Base-by-base conservation (phyloP, 2,329 filamentous ascomycete species). In the Alternaria arbusti region DNA sequence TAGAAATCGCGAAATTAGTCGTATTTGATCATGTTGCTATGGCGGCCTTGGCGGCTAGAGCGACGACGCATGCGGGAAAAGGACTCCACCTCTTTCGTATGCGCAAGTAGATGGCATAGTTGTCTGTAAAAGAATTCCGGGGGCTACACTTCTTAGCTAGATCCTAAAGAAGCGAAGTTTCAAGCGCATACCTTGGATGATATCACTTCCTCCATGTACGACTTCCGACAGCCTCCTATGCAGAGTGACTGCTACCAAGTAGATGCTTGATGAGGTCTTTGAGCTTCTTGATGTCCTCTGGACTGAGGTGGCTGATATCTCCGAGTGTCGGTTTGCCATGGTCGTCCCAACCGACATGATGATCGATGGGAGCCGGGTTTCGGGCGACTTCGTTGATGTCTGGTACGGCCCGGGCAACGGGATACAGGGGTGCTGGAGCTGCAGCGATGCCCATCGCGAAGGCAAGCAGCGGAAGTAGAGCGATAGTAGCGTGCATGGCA, bases 281-380 rank as follows among this genome's bases (percentile, higher is more conserved):
- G 10, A 59, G 44, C 32, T 59, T 54, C 25, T 46, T 22, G 13
- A 36, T 11, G 17, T 63, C 60, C 11, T 63, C 56, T 20, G 30
- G 26, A 4, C 32, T 59, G 6, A 63, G 12, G 23, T 63, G 23
- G n/a, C 26, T 49, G 13, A 36, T 50, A 25, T 59, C 32, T n/a
- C 25, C 28, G 13, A 59, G 32, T 15, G 50, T 49, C 26, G 56
- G 60, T 57, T 51, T 63, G 15, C 51, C 61, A 23, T 61, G 36
- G 12, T 57, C 51, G n/a, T 57, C 51, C 51, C 64, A 61, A 40
- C 61, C 23, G 22, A 52, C 44, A 57, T 47, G 52, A 15, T 55
- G 30, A 28, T 68, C 57, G 23, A 73, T 64, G 2, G 74, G 74
- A 5, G 66, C 66, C 44, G 68, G 68, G 23, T 70, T 66, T 17